Base-by-base conservation (phyloP, 805 yeast species). In the Starmerella kuoi region DNA sequence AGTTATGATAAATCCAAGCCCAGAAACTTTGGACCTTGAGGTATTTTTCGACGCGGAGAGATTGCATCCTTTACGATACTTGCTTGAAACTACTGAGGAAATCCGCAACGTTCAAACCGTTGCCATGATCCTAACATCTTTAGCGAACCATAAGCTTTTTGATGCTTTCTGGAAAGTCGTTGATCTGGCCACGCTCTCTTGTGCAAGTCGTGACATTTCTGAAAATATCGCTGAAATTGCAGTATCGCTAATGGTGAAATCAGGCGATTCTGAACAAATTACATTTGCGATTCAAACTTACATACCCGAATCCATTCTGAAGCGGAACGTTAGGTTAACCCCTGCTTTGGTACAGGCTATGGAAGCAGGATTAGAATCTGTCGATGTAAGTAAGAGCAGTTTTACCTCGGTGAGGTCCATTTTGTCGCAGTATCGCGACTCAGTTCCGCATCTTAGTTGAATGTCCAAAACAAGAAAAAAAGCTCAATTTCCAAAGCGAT, bases 91-190 rank as follows among this genome's bases (percentile, higher is more conserved):
- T 12, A 40, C 38, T 4, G 39, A 31, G n/a, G 50, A 41, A 27
- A 26, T 43, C 9, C 27, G 35, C 17, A 44, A 44, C 30, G 25
- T 46, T 18, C 43, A 46, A 20, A 44, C 47, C 18, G 45, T 57
- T 6, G 46, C 50, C 4, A 46, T 60, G 48, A 43, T 52, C 15
- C 46, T 61, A 22, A 45, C 59, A 2, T 50, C 59, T 4, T 46
- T 60, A 24, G 54, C 55, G 15, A 57, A 56, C 37, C 52, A 49
- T 14, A 46, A 44, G 12, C 38, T 41, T 17, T 59, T 56, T 55
- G 42, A 39, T 22, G 42, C 53, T 19, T 59, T 62, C 35, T 62
- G 65, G 65, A 45, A 51, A 19, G 37, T 54, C 3, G 52, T 58
- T 50, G 45, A 51, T 19, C 43, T 45, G n/a, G 44, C 57, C 11